Evolutionary conservation across 768 basidiomycete species (phyloP).

Genomic region (Suillus paluster): DNA sequence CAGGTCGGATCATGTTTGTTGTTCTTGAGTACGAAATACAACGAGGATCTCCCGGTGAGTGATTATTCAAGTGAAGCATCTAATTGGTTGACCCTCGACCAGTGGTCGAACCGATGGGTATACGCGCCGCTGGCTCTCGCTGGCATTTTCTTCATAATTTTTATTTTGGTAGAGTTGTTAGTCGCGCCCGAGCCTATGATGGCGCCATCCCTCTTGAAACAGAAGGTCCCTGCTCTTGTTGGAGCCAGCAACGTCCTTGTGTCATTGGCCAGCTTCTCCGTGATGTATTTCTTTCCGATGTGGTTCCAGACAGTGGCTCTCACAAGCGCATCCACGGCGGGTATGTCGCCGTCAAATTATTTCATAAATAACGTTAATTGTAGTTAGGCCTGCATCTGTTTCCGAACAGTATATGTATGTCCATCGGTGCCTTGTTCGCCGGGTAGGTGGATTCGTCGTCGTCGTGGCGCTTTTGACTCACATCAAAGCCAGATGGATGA

Average conservation of each 20-base stretch:
- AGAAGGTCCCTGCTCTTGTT: slow-evolving; percentile 74
- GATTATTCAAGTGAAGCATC: slow-evolving; percentile 1
- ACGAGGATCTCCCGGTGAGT: slow-evolving; percentile 63
- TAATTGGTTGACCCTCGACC: slow-evolving; percentile 13
- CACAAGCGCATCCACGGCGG: slow-evolving; percentile 68
- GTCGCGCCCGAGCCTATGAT: slow-evolving; percentile 75
- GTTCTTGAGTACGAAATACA: slow-evolving; percentile 74
- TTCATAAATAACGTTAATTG: slow-evolving; percentile 6
- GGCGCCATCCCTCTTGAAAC: slow-evolving; percentile 64
- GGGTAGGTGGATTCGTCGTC: slow-evolving; percentile 35
- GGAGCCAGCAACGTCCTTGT: slow-evolving; percentile 77
- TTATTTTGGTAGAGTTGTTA: slow-evolving; percentile 65
- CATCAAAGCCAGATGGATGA: slow-evolving; percentile 41
- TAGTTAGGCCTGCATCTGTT: slow-evolving; percentile 52
- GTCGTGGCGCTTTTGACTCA: slow-evolving; percentile 3
- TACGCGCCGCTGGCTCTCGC: slow-evolving; percentile 51
- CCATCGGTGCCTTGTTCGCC: slow-evolving; percentile 55
- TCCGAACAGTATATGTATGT: slow-evolving; percentile 52
- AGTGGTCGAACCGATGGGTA: slow-evolving; percentile 68
- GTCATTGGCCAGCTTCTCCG: slow-evolving; percentile 71
- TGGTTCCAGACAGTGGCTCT: slow-evolving; percentile 84
- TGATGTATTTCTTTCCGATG: slow-evolving; percentile 82
- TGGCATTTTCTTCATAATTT: slow-evolving; percentile 49
- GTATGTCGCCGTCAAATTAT: slow-evolving; percentile 37
- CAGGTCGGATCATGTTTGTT: slow-evolving; percentile 63